Percentiles rank a stretch among this genome's conserved stretches.
These are phyloP conservation scores for Chloranthus sessilifolius DNA, from an alignment of 164 flowering plant genomes.

Conservation along the genomic window DNA sequence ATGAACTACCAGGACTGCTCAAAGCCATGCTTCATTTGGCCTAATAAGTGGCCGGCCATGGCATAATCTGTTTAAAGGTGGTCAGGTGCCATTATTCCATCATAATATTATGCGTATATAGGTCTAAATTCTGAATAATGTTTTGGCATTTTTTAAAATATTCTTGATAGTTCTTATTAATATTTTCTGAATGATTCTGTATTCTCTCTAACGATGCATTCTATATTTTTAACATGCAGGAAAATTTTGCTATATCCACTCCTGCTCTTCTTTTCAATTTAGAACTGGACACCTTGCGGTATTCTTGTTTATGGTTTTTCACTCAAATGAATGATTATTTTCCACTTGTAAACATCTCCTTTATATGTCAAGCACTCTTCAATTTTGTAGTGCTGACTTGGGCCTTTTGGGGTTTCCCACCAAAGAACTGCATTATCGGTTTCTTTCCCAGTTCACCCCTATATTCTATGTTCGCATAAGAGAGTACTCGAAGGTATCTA, in stretches of 20 bases:
- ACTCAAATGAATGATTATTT: background rate
- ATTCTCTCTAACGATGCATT: too few species aligned
- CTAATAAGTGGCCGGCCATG: too few species aligned
- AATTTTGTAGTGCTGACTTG: conserved; percentile 76
- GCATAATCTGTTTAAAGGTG: too few species aligned
- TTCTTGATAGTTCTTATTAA: too few species aligned
- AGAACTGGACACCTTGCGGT: conserved; percentile 95
- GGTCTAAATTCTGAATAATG: too few species aligned
- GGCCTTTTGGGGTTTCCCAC: conserved; percentile 86
- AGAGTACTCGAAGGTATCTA: conserved; percentile 90
- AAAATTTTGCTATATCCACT: conserved; percentile 65
- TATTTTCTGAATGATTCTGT: too few species aligned
- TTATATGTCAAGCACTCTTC: conserved; percentile 2
- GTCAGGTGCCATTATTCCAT: too few species aligned
- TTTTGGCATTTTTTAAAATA: too few species aligned
- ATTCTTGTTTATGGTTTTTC: conserved; percentile 11
- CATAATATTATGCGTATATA: too few species aligned
- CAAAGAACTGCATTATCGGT: conserved; percentile 86
- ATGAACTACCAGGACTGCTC: too few species aligned
- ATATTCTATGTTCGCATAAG: conserved; percentile 86
- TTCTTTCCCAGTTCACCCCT: conserved; percentile 88
- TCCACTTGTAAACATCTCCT: background rate
- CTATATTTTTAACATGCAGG: conserved; percentile 43
- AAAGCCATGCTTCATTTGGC: too few species aligned
- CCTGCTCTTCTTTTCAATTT: conserved; percentile 89